Base-by-base conservation (phyloP, 805 yeast genomes). In the Kazachstania kunashirensis region DNA sequence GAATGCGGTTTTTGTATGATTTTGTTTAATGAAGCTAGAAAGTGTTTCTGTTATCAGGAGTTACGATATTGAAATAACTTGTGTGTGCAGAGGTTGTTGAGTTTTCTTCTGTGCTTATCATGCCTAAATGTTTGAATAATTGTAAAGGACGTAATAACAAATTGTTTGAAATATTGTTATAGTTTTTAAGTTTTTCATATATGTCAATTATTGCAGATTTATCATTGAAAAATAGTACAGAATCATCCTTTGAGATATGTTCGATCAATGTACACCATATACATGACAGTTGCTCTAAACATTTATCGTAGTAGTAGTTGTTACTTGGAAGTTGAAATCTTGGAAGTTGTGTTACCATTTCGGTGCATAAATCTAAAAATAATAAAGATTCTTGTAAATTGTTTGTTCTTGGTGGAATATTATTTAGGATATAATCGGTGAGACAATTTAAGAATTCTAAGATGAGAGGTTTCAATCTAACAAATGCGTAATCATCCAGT, bases 291-390 rank as follows among this genome's bases (percentile, higher is more conserved):
- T 59, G 62, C 38, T 59, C 63, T 34, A 56, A 40, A 37, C 62
- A 54, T 42, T 55, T 56, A 39, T 57, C 59, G 34, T 56, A 57
- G 39, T 57, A 59, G 40, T 59, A 59, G 37, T 59, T 59, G 40
- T 59, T 58, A 39, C 56, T 49, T 32, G 57, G 54, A 16, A 57
- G 42, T 24, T 48, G 45, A 37, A 59, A 57, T 19, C 56, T 46
- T 17, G 64, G 64, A 27, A 58, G 39, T 24, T 42, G 48, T 14
- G 45, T 31, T n/a, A 56, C 45, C 41, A 56, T 42, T 26, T 46
- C 53, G 2, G 61, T 51, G 14, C 56, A 49, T n/a, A 37, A 30
- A 38, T 54, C 58, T 34, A 59, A 37, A 16, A 59, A 48, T 20
- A 48, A 48, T 11, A 57, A 33, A 2, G 61, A 51, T 27, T 47